phyloP scores from a whole-genome alignment of 768 basidiomycete species.

The Suillus variegatus region DNA sequence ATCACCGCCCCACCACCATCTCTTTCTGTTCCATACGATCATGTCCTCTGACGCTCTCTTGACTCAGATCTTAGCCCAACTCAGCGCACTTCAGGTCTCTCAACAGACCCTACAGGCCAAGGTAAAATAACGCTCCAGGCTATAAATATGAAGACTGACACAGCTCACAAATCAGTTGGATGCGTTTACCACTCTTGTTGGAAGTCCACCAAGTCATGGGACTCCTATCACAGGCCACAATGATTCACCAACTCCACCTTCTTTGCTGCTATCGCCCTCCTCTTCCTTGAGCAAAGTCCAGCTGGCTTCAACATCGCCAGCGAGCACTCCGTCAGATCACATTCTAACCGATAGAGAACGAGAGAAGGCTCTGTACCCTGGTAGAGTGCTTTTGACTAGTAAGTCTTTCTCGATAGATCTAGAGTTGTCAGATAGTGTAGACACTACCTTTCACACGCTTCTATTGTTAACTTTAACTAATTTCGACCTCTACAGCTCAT shows the following conservation, averaged over 20 bases:
- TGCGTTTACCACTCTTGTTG: conserved; percentile 33
- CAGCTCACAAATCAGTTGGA: conserved; percentile 48
- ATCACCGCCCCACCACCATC: conserved; percentile 9
- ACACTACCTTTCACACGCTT: conserved; percentile 12
- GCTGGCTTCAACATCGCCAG: conserved; percentile 30
- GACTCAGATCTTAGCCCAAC: conserved; percentile 70
- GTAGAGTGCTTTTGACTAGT: conserved; percentile 84
- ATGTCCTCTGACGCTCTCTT: conserved; percentile 57
- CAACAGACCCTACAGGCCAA: conserved; percentile 82
- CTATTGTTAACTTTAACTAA: conserved; percentile 9
- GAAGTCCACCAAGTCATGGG: conserved; percentile 27
- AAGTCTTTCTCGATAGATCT: conserved; percentile 30
- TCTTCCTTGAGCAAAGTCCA: conserved; percentile 25
- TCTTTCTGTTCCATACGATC: conserved; percentile 8
- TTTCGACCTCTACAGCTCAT: conserved; percentile 52
- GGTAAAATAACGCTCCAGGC: conserved; percentile 40
- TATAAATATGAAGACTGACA: background rate
- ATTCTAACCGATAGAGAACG: conserved; percentile 56
- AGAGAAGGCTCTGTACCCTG: conserved; percentile 78
- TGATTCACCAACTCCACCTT: conserved; percentile 24
- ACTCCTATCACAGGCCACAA: conserved; percentile 28
- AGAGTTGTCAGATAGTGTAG: conserved; percentile 2
- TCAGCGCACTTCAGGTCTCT: conserved; percentile 68
- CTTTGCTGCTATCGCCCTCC: conserved; percentile 32
- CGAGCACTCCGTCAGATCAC: conserved; percentile 20